Evolutionary conservation across 78 protist species (phyloP).

Genomic region (Dictyostelium capitatum): DNA sequence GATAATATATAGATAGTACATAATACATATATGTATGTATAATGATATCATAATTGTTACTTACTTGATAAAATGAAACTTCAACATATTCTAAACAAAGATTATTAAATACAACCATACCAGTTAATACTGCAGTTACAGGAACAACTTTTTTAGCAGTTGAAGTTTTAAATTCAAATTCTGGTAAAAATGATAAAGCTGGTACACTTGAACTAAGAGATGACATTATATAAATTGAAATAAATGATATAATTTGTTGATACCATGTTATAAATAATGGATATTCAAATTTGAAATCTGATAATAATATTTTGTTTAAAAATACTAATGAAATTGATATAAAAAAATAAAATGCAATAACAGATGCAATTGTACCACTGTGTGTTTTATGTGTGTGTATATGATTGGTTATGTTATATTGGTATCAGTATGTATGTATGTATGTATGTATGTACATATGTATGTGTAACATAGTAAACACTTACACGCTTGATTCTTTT

Average conservation of each 20-base stretch:
- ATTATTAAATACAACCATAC: conserved; percentile 91
- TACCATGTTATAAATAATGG: conserved; percentile 91
- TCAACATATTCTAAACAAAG: conserved; percentile 91
- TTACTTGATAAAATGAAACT: conserved; percentile 91
- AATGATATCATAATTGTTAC: not conserved
- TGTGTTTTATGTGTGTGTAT: too few relatives aligned
- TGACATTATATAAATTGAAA: conserved; percentile 60
- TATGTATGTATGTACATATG: too few relatives aligned
- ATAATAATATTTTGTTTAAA: conserved; percentile 84
- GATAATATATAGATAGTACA: too few relatives aligned
- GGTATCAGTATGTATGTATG: too few relatives aligned
- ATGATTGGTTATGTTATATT: not conserved
- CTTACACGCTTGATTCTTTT: not conserved
- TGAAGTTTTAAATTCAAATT: conserved; percentile 72
- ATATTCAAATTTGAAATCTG: conserved; percentile 44
- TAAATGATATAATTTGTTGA: conserved; percentile 84
- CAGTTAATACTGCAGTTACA: conserved; percentile 83
- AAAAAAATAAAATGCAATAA: conserved; percentile 81
- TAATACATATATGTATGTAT: too few relatives aligned
- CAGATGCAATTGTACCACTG: conserved; percentile 57
- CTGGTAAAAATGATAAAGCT: conserved; percentile 78
- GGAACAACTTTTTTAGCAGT: conserved; percentile 85
- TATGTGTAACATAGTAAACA: not conserved
- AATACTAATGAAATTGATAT: conserved; percentile 88
- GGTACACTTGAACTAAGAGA: not conserved